Percentiles rank a stretch among this genome's conserved stretches.
Evolutionary conservation across 805 yeast species (phyloP).

Genomic region (Nakazawaea sp.): DNA sequence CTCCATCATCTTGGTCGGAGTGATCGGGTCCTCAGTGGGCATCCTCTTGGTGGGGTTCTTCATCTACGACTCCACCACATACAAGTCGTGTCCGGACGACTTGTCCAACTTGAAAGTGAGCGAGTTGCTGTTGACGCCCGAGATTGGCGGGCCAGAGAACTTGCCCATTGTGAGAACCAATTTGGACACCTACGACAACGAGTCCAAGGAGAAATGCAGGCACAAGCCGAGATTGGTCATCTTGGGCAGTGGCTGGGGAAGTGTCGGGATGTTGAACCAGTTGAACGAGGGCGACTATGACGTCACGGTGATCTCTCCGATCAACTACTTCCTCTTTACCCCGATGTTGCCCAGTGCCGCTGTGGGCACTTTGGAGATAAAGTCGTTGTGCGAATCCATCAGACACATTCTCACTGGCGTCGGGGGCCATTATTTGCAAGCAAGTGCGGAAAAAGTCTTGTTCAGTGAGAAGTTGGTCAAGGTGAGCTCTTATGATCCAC

Average conservation of each 20-base stretch:
- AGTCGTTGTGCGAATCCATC: constrained; percentile 58
- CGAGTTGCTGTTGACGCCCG: constrained; percentile 45
- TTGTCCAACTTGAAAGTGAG: constrained; percentile 38
- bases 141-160: constrained; percentile 64
- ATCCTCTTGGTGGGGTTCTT: constrained; percentile 43
- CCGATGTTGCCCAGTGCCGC: constrained; percentile 68
- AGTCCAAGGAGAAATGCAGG: constrained; percentile 34
- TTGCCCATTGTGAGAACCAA: constrained; percentile 52
- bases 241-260: constrained; percentile 69
- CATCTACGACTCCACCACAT: constrained; percentile 63
- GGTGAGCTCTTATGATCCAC: constrained; percentile 38
- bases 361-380: constrained; percentile 61
- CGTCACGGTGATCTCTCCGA: constrained; percentile 61
- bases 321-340: constrained; percentile 62
- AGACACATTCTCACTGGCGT: constrained; percentile 46
- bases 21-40: constrained; percentile 34
- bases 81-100: constrained; percentile 31
- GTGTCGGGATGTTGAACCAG: constrained; percentile 49
- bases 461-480: constrained; percentile 51
- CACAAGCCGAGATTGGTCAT: constrained; percentile 53
- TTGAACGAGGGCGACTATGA: constrained; percentile 50
- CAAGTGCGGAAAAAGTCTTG: constrained; percentile 51
- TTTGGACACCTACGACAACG: constrained; percentile 51
- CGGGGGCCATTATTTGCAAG: constrained; percentile 58
- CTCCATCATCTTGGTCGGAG: constrained; percentile 21